Evolutionary conservation across 139 green algal genomes (phyloP).

Genomic region (Chlamydomonas incerta): DNA sequence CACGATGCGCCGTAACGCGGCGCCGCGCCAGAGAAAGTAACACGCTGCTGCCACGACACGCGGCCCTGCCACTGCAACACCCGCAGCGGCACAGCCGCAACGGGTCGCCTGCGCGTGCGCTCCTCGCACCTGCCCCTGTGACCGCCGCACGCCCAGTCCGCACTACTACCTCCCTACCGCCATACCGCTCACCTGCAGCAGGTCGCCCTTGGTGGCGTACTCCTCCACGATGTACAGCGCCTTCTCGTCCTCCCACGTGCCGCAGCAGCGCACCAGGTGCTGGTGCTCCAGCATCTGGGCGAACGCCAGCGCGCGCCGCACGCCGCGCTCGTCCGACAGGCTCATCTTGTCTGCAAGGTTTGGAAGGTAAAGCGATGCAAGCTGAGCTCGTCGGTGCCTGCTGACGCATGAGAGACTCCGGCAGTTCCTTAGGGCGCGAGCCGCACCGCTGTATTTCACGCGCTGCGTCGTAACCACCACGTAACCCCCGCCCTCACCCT

Average conservation of each 20-base stretch:
- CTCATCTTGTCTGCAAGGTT: conserved; percentile 51
- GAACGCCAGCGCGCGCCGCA: conserved; percentile 51
- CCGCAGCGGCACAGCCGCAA: too few relatives aligned
- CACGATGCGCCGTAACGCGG: too few relatives aligned
- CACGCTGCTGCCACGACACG: too few relatives aligned
- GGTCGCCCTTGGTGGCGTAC: conserved; percentile 64
- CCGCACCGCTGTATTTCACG: too few relatives aligned
- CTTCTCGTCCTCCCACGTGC: conserved; percentile 60
- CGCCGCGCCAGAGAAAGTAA: too few relatives aligned
- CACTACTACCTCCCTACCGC: background rate
- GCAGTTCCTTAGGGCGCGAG: too few relatives aligned
- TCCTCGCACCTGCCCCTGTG: too few relatives aligned
- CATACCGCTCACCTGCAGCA: conserved; percentile 41
- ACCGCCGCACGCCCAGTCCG: too few relatives aligned
- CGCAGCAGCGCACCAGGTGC: conserved; percentile 50
- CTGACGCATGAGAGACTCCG: too few relatives aligned
- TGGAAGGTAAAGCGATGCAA: background rate
- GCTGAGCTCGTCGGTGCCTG: background rate
- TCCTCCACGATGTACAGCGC: conserved; percentile 68
- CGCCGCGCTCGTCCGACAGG: conserved; percentile 48
- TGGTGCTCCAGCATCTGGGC: conserved; percentile 51
- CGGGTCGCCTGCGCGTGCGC: too few relatives aligned
- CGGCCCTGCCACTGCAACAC: too few relatives aligned
- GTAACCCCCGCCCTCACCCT: conserved; percentile 22
- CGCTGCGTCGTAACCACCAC: too few relatives aligned